phyloP scores from a whole-genome alignment of 805 yeast genomes.

The Kazachstania africana region DNA sequence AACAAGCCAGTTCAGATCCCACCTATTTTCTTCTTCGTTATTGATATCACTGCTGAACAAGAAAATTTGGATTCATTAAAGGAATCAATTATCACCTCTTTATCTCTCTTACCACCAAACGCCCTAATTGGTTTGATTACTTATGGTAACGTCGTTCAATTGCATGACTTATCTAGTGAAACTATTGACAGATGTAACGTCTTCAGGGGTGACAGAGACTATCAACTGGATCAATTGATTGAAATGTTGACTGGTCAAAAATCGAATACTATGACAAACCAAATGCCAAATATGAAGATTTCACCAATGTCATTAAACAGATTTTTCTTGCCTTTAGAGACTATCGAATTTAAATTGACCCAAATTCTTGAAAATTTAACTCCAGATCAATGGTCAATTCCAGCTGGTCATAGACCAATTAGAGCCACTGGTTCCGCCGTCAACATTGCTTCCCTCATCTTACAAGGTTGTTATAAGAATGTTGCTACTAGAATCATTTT shows the following conservation, averaged over 20 bases:
- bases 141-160: conserved; percentile 75
- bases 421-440: conserved; percentile 92
- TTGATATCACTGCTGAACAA: conserved; percentile 82
- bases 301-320: conserved; percentile 40
- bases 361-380: conserved; percentile 66
- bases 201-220: conserved; percentile 84
- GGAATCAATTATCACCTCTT: conserved; percentile 63
- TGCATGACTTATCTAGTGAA: conserved; percentile 68
- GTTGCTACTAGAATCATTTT: conserved; percentile 82
- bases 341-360: conserved; percentile 75
- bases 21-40: conserved; percentile 75
- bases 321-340: conserved; percentile 62
- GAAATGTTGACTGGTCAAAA: conserved; percentile 53
- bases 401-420: conserved; percentile 70
- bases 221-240: conserved; percentile 40
- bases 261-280: conserved; percentile 26
- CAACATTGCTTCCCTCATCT: conserved; percentile 67
- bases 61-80: conserved; percentile 78
- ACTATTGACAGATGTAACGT: conserved; percentile 64
- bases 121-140: conserved; percentile 82
- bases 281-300: conserved; percentile 23
- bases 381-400: conserved; percentile 82
- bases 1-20: conserved; percentile 73
- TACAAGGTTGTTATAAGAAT: conserved; percentile 74
- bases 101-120: conserved; percentile 77